Conservation (phyloP, 2,329 filamentous ascomycete genomes). For the Colletotrichum sp. region DNA sequence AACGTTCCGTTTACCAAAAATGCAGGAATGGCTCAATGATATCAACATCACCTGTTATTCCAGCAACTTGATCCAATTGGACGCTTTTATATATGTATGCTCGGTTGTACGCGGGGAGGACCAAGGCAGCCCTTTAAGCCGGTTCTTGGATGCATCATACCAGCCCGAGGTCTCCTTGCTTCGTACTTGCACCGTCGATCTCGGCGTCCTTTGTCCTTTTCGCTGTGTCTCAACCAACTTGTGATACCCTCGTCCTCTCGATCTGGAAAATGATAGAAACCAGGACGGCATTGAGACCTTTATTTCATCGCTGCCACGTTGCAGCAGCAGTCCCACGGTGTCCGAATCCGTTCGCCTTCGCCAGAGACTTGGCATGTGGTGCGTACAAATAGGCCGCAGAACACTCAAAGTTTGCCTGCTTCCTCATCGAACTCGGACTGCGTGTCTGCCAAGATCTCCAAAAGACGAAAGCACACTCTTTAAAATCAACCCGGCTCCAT, state of each 20-base stretch:
- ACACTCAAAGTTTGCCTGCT: neutral
- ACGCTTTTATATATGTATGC: neutral
- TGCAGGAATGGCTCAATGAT: neutral
- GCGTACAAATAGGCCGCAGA: neutral
- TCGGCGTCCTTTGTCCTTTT: neutral
- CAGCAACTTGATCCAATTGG: neutral
- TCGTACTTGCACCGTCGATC: neutral
- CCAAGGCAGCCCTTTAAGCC: neutral
- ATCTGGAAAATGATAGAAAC: neutral
- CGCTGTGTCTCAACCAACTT: neutral
- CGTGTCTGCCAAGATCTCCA: neutral
- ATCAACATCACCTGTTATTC: neutral
- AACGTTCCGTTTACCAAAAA: neutral
- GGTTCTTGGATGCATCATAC: neutral
- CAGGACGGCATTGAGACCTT: neutral
- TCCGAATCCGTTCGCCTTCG: neutral
- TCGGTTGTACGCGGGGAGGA: neutral
- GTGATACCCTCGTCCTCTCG: neutral
- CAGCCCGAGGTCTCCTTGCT: neutral
- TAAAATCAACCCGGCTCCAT: fast-evolving
- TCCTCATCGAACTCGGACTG: neutral
- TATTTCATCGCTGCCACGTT: neutral
- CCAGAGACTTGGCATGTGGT: neutral
- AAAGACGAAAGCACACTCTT: neutral
- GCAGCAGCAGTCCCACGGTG: neutral